phyloP scores from a whole-genome alignment of 2,329 filamentous ascomycete species.

The Colletotrichum salicis region DNA sequence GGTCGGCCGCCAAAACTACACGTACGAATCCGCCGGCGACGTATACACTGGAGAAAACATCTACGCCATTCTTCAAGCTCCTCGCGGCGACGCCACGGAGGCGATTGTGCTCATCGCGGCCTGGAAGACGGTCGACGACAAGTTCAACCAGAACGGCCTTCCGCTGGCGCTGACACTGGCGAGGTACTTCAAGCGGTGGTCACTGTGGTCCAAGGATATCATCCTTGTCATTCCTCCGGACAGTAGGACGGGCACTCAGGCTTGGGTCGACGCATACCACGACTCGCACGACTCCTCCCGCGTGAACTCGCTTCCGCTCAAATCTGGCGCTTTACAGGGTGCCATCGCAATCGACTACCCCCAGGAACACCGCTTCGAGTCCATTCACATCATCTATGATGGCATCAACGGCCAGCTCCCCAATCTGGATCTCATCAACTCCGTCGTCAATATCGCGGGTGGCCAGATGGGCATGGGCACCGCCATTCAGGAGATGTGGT shows the following conservation, averaged over 20 bases:
- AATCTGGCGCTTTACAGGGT: conserved; percentile 92
- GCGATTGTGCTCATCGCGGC: conserved; percentile 92
- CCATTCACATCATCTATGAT: conserved; percentile 92
- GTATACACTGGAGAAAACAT: conserved; percentile 85
- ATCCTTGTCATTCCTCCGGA: conserved; percentile 91
- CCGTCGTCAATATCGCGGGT: conserved; percentile 84
- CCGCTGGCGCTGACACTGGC: conserved; percentile 87
- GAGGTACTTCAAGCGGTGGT: conserved; percentile 97
- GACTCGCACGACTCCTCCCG: conserved; percentile 79
- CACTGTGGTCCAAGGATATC: conserved; percentile 98
- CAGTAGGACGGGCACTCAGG: conserved; percentile 89
- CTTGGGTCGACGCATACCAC: conserved; percentile 98
- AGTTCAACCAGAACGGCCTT: conserved; percentile 87
- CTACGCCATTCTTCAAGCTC: conserved; percentile 93
- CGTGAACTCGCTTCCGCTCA: conserved; percentile 83
- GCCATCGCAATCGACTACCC: conserved; percentile 95
- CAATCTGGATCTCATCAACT: conserved; percentile 96
- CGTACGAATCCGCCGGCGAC: conserved; percentile 81
- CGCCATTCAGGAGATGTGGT: conserved; percentile 86
- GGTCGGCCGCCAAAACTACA: conserved; percentile 87
- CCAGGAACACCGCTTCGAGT: conserved; percentile 84
- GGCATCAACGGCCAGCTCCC: conserved; percentile 95
- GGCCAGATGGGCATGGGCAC: conserved; percentile 92
- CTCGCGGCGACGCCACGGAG: conserved; percentile 94
- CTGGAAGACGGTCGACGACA: conserved; percentile 83